Evolutionary conservation across 331 rosid species (phyloP), one percentile per base, ranked within the genome.

Genomic region (Prunus yedoensis): DNA sequence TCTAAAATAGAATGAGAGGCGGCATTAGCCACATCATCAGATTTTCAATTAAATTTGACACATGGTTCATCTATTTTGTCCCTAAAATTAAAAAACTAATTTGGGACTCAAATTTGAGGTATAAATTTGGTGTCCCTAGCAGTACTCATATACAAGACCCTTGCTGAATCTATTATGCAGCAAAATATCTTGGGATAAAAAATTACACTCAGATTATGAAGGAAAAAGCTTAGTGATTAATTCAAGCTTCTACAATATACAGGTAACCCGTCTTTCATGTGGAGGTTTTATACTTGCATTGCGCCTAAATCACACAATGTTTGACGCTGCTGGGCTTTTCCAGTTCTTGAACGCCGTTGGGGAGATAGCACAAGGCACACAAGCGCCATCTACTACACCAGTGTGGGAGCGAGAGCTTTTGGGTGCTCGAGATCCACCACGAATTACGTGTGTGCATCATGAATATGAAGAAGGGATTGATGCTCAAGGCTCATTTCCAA

Each of bases 321-420:
- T 83, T 10, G 91, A 85, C n/a, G n/a, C 68, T 1, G 1, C n/a
- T 1, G 87, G 89, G 3, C 25, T 87, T 5, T 21, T 50, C 4
- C 84, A 53, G 2, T 84, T 87, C 79, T 75, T 84, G 20, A 69
- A 4, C 14, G 63, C 70, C 25, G 74, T 66, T 6, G 73, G 52
- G 3, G 77, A 83, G 51, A 64, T 81, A 1, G 77, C 81, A 18
- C 63, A 68, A 9, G 80, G 73, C 0, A 50, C 56, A 6, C 0
- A 25, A 5, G 61, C 43, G 3, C 79, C 89, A 2, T 79, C 38
- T 11, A 56, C 16, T 2, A 20, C 18, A 68, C 88, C 86, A 0
- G 75, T 76, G 41, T 83, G 90, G 90, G 75, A 79, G 2, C 68
- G 90, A 65, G 56, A 79, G 14, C 4, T 87, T 13, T 74, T 87